These are phyloP conservation scores for Prunus davidiana DNA, from an alignment of 306 rosid species.

Conservation along the genomic window DNA sequence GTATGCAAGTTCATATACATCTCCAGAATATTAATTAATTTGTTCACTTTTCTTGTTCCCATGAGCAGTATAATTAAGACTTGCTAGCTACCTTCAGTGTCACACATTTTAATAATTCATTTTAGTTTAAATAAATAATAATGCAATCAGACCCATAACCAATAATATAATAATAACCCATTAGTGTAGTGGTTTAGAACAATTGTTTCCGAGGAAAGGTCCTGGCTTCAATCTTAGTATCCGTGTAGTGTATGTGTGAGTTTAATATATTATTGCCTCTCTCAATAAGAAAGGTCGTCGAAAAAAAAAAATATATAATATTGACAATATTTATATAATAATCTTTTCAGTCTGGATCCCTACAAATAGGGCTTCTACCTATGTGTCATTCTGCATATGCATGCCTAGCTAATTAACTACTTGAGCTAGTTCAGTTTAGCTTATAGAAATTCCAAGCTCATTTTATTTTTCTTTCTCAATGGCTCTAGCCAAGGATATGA, in stretches of 20 bases:
- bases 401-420: slow-evolving; percentile 5
- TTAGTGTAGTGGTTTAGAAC: too few species aligned
- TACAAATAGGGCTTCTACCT: slow-evolving; percentile 39
- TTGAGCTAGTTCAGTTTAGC: slow-evolving; percentile 5
- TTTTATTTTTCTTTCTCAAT: slow-evolving; percentile 19
- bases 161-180: neutral
- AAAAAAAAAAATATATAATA: neutral
- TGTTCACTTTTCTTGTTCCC: slow-evolving; percentile 6
- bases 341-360: slow-evolving; percentile 22
- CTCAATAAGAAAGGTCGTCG: too few species aligned
- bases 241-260: too few species aligned
- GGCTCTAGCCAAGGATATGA: slow-evolving; percentile 46
- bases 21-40: neutral
- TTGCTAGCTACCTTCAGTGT: slow-evolving; percentile 15
- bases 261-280: too few species aligned
- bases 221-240: accelerated
- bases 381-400: slow-evolving; percentile 23
- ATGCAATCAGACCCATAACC: slow-evolving; percentile 30
- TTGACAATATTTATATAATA: neutral
- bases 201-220: too few species aligned
- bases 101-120: slow-evolving; percentile 18
- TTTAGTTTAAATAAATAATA: neutral
- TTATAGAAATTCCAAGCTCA: neutral
- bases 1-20: neutral
- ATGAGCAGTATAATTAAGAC: slow-evolving; percentile 12